Evolutionary conservation across 306 rosid species (phyloP), one percentile per base, ranked within the genome.

Genomic region (Hippophae tibetana): DNA sequence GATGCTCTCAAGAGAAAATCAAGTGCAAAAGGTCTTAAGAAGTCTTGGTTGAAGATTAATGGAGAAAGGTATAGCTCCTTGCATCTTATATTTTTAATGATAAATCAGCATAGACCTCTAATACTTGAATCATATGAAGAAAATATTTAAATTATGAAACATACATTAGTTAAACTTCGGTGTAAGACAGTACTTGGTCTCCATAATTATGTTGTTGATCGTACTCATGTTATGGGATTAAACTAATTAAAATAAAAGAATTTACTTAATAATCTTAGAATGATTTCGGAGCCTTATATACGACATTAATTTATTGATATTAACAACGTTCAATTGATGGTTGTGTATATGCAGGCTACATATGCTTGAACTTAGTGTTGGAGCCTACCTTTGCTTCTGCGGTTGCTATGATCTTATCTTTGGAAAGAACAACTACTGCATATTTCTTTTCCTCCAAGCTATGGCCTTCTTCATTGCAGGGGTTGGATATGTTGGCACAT

Each of bases 381-480:
- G 96, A 63, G 76, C 71, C 25, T 92, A 85, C 69, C 95, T 92
- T 63, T 87, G 79, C 75, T 74, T 85, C 68, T 72, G 84, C n/a
- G 96, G 95, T 58, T 85, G 89, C 73, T 87, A 85, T 2, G 98
- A 92, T 66, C 64, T 92, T 58, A 48, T 69, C 10, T 81, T 74
- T 52, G 98, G 98, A 53, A 87, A 53, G 81, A 90, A 87, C 69
- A 70, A 67, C 60, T 87, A 71, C 74, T 90, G 76, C 81, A 79
- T 90, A 51, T 90, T 73, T 82, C 95, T 87, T 50, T 87, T 90
- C 76, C 69, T 78, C 64, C 98, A 90, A 61, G 76, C 98, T 7
- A 18, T 80, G 46, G 98, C 98, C 58, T 90, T 90, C 95, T 87
- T 90, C 78, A 49, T 90, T 8, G 89, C 72, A 3, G 98, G 98